phyloP scores from a whole-genome alignment of 2,329 filamentous ascomycete species.

The Paecilomyces fulvus region DNA sequence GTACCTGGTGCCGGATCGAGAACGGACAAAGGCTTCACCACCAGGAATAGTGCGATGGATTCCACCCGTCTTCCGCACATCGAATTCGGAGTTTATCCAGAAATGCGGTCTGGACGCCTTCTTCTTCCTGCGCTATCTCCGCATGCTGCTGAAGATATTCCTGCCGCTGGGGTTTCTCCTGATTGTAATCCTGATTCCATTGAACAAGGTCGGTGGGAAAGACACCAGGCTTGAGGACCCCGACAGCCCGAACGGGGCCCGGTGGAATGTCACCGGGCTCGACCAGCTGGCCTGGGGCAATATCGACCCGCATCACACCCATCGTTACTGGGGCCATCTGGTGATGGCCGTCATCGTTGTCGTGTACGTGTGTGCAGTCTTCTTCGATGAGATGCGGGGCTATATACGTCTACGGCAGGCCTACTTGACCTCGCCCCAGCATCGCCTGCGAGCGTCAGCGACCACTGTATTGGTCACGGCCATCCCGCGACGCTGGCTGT shows the following conservation, averaged over 20 bases:
- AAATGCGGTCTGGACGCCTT: conserved; percentile 96
- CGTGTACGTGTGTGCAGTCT: conserved; percentile 75
- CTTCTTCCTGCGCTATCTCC: conserved; percentile 88
- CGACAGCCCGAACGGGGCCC: conserved; percentile 26
- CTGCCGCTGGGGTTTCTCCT: conserved; percentile 70
- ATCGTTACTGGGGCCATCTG: conserved; percentile 76
- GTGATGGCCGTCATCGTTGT: conserved; percentile 70
- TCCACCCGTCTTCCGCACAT: conserved; percentile 55
- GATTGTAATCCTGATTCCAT: conserved; percentile 73
- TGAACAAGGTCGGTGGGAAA: conserved; percentile 68
- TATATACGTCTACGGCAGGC: conserved; percentile 93
- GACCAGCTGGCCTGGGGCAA: conserved; percentile 86
- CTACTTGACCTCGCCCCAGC: conserved; percentile 88
- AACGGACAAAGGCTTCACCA: conserved; percentile 70
- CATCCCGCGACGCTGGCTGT: conserved; percentile 87
- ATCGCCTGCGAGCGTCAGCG: conserved; percentile 84
- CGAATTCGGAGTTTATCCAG: conserved; percentile 76
- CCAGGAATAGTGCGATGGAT: conserved; percentile 47
- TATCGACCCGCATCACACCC: conserved; percentile 55
- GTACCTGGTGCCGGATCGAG: conserved; percentile 75
- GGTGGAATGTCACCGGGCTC: conserved; percentile 54
- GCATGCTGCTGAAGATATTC: conserved; percentile 84
- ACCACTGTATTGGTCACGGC: conserved; percentile 90
- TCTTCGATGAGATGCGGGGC: conserved; percentile 75
- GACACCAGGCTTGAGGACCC: conserved; percentile 46